These are phyloP conservation scores for Eustoma russellianum DNA, from an alignment of 257 asterid species.

Conservation along the genomic window DNA sequence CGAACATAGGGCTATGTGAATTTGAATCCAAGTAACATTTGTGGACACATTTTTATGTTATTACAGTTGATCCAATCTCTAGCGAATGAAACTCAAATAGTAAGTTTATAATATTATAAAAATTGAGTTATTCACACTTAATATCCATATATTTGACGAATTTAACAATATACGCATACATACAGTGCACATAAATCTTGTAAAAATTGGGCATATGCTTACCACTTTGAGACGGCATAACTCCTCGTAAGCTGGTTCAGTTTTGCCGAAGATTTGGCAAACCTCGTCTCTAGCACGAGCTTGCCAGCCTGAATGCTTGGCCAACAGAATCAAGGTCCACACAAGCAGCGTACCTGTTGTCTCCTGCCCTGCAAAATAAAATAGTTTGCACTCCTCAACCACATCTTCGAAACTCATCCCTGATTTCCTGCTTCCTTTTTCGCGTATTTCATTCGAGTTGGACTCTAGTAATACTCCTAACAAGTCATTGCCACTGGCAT, in stretches of 20 bases:
- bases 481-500: constrained; percentile 18
- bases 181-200: background rate
- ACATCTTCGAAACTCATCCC: constrained; percentile 23
- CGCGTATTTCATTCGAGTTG: constrained; percentile 15
- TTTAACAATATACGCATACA: no score
- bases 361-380: constrained; percentile 23
- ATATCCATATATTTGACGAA: no score
- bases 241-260: constrained; percentile 4
- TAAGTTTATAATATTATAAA: no score
- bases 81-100: no score
- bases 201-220: background rate
- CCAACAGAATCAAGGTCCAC: constrained; percentile 18
- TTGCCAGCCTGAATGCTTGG: constrained; percentile 21
- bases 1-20: no score
- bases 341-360: constrained; percentile 17
- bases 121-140: no score
- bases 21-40: no score
- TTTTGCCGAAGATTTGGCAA: constrained; percentile 1
- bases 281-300: constrained; percentile 17
- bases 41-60: no score
- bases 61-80: no score
- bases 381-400: constrained; percentile 21
- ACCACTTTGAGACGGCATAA: constrained; percentile 15
- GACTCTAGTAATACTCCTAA: constrained; percentile 18
- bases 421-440: constrained; percentile 7